Evolutionary conservation across 306 rosid genomes (phyloP).

Genomic region (Carpinus fangiana): DNA sequence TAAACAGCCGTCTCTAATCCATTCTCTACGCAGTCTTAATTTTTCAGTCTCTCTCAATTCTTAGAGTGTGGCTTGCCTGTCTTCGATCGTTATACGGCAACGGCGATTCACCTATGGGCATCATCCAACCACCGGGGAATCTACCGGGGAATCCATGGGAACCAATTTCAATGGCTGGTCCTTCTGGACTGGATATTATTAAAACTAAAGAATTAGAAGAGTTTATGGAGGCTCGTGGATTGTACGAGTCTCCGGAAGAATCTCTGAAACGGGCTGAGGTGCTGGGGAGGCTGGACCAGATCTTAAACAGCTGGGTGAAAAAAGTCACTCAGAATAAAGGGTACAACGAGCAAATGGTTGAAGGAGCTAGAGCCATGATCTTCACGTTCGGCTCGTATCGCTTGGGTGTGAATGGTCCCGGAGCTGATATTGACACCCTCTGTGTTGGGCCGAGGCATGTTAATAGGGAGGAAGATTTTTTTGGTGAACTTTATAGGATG

Average conservation of each 20-base stretch:
- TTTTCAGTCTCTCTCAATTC: too few species aligned
- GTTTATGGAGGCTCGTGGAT: not conserved
- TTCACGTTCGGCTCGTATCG: constrained; percentile 6
- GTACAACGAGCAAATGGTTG: not conserved
- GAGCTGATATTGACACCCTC: constrained; percentile 1
- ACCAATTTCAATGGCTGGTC: not conserved
- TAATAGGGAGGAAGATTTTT: not conserved
- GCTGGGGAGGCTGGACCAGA: constrained; percentile 9
- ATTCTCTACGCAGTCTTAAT: too few species aligned
- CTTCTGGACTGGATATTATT: not conserved
- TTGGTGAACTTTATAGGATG: too few species aligned
- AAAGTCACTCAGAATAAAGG: not conserved
- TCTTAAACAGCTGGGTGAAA: constrained; percentile 5
- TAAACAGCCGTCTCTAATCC: too few species aligned
- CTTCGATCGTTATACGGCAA: too few species aligned
- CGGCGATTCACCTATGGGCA: too few species aligned
- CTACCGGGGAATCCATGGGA: not conserved
- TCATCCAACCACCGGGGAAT: not conserved
- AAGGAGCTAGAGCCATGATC: not conserved
- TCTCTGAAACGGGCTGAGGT: constrained; percentile 1
- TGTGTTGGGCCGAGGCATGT: constrained; percentile 18
- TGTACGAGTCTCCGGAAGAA: not conserved
- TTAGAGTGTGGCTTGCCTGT: too few species aligned
- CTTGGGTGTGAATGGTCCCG: constrained; percentile 5
- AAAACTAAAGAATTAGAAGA: not conserved